These are phyloP conservation scores for Hygrophorus pudorinus DNA, from an alignment of 768 basidiomycete genomes.

Conservation along the genomic window DNA sequence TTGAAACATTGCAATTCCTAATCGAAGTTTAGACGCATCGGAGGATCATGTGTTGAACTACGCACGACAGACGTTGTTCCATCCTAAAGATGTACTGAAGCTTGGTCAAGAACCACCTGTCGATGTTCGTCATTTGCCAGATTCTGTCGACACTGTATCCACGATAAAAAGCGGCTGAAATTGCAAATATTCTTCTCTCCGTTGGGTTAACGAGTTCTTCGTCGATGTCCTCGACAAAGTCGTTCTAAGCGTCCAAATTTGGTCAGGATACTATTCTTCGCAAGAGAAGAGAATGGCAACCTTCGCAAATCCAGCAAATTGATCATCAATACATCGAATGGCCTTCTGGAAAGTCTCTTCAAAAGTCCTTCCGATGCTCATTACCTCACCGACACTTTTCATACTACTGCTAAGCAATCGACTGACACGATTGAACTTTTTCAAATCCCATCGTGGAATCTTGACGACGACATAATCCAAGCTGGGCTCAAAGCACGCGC, in stretches of 20 bases:
- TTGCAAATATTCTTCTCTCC: conserved; percentile 95
- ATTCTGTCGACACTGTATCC: conserved; percentile 95
- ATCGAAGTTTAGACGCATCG: conserved; percentile 5
- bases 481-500: conserved; percentile 96
- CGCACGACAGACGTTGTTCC: conserved; percentile 69
- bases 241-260: conserved; percentile 41
- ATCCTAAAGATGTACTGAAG: conserved; percentile 76
- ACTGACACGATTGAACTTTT: conserved; percentile 95
- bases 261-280: background rate
- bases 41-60: conserved; percentile 10
- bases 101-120: conserved; percentile 95
- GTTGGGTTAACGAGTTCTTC: conserved; percentile 91
- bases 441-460: conserved; percentile 98
- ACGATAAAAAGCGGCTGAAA: conserved; percentile 85
- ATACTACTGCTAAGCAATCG: conserved; percentile 87
- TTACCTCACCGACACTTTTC: conserved; percentile 99
- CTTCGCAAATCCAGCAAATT: conserved; percentile 87
- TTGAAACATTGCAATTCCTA: conserved; percentile 57
- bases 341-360: conserved; percentile 99
- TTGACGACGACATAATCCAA: conserved; percentile 98
- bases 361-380: conserved; percentile 97
- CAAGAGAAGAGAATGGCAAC: conserved; percentile 21
- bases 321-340: conserved; percentile 92
- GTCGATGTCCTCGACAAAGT: conserved; percentile 83
- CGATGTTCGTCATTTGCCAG: conserved; percentile 97